These are phyloP conservation scores for Solanum chacoense DNA, from an alignment of 305 asterid species.

Conservation along the genomic window DNA sequence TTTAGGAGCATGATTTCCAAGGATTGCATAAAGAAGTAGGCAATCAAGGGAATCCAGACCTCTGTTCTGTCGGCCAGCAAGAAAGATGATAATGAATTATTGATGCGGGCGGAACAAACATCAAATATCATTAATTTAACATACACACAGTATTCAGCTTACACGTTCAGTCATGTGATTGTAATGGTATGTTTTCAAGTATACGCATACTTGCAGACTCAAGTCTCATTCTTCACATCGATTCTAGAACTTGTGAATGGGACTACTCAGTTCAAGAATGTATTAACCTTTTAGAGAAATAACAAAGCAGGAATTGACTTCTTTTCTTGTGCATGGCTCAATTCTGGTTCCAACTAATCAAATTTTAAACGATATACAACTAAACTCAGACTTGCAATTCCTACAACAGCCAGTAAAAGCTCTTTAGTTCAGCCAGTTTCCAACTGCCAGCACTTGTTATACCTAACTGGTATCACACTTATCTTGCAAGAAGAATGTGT, in stretches of 20 bases:
- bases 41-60: neutral
- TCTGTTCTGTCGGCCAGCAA: neutral
- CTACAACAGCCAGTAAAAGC: neutral
- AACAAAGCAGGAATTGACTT: neutral
- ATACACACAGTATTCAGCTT: neutral
- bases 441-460: neutral
- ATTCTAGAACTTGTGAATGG: neutral
- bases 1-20: neutral
- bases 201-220: neutral
- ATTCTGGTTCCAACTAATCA: neutral
- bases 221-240: neutral
- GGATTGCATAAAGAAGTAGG: neutral
- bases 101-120: neutral
- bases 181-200: neutral
- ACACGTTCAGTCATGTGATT: neutral
- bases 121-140: neutral
- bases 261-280: neutral
- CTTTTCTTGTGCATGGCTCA: neutral
- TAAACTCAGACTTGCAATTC: neutral
- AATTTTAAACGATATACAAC: neutral
- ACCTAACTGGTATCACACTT: neutral
- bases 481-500: neutral
- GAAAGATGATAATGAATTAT: neutral
- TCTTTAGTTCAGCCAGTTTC: neutral
- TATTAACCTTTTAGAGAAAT: neutral